Percentiles rank a stretch among this genome's conserved stretches.
Evolutionary conservation across 345 rosid species (phyloP).

Genomic region (Rhizophora apiculata): DNA sequence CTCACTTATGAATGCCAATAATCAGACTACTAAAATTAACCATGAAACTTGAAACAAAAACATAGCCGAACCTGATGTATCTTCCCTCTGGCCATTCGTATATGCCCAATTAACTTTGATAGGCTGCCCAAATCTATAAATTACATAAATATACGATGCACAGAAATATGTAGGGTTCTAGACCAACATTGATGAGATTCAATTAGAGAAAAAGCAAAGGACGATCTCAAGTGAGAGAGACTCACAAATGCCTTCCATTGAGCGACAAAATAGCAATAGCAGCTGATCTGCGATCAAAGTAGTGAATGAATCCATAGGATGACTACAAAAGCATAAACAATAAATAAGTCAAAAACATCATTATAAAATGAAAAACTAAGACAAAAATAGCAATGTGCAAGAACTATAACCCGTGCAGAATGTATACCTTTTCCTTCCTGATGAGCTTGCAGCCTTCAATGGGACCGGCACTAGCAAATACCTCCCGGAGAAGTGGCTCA

Average conservation of each 20-base stretch:
- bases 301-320: constrained; percentile 93
- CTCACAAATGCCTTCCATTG: constrained; percentile 94
- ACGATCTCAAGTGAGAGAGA: constrained; percentile 11
- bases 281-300: constrained; percentile 88
- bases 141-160: constrained; percentile 10
- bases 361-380: not conserved
- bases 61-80: constrained; percentile 71
- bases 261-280: constrained; percentile 78
- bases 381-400: not conserved
- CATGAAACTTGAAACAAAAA: constrained; percentile 7
- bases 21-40: constrained; percentile 1
- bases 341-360: constrained; percentile 17
- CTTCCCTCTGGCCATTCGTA: constrained; percentile 97
- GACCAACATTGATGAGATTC: not conserved
- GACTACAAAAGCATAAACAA: constrained; percentile 48
- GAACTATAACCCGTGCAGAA: not conserved
- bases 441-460: constrained; percentile 93
- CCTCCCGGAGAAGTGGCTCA: constrained; percentile 93
- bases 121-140: constrained; percentile 94
- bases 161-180: not conserved
- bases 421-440: constrained; percentile 77
- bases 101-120: constrained; percentile 99
- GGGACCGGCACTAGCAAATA: constrained; percentile 90
- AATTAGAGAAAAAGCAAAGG: not conserved
- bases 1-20: constrained; percentile 12